Conservation (phyloP, 192 early-diverging fungal genomes). For the Podila epicladia region DNA sequence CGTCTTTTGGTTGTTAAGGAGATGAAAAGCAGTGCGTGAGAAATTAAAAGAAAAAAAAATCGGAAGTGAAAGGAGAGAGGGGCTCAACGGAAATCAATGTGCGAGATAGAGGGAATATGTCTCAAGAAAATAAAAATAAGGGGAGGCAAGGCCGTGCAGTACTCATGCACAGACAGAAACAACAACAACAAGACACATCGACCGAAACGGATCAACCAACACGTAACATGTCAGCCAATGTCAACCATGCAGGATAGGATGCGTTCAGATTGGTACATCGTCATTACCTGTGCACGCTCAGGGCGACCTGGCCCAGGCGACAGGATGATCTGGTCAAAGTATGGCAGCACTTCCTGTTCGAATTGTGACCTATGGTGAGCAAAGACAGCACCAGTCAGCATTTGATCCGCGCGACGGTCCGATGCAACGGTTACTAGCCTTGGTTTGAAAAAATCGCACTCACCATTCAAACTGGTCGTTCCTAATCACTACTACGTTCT, state of each 20-base stretch:
- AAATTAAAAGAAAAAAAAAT: neutral
- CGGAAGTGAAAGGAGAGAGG: neutral
- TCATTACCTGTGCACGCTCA: slow-evolving; percentile 58
- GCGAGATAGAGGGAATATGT: too few species aligned
- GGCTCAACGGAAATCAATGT: neutral
- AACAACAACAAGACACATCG: neutral
- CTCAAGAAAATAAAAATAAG: neutral
- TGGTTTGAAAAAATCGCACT: neutral
- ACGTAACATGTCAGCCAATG: neutral
- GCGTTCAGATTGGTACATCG: neutral
- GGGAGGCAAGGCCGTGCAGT: neutral
- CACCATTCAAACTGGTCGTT: slow-evolving; percentile 94
- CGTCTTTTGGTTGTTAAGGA: neutral
- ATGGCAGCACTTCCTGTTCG: slow-evolving; percentile 70
- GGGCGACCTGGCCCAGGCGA: slow-evolving; percentile 96
- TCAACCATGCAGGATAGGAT: neutral
- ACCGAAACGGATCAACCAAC: neutral
- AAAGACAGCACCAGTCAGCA: neutral
- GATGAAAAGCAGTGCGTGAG: neutral
- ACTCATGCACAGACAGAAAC: neutral
- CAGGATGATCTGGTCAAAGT: slow-evolving; percentile 90
- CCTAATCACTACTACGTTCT: slow-evolving; percentile 82
- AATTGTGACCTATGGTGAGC: slow-evolving; percentile 59
- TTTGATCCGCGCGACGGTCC: too few species aligned
- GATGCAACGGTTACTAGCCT: too few species aligned